A percentile compares a stretch with the other conserved stretches of the same genome.
Conservation (phyloP, 129 eudicot species). For the Chrysanthemum seticuspe region DNA sequence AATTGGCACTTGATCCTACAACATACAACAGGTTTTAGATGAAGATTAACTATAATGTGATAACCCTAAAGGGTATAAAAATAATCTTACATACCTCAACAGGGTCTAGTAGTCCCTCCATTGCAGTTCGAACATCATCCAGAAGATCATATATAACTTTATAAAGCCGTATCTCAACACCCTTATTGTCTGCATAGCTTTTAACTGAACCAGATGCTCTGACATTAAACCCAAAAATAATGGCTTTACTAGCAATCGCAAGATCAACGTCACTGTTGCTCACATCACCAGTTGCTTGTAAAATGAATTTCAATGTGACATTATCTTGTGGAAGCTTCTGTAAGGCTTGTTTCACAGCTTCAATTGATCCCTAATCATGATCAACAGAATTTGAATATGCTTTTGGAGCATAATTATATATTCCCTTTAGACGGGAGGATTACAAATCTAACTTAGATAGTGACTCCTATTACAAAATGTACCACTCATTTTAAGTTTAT, state of each 20-base stretch:
- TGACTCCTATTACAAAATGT: too few species aligned
- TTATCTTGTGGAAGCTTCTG: slow-evolving; percentile 93
- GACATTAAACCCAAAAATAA: slow-evolving; percentile 87
- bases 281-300: slow-evolving; percentile 93
- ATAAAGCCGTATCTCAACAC: slow-evolving; percentile 79
- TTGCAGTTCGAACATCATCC: slow-evolving; percentile 86
- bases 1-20: slow-evolving; percentile 82
- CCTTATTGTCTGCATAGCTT: slow-evolving; percentile 73
- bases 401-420: slow-evolving; percentile 14
- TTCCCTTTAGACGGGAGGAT: not conserved
- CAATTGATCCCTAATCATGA: slow-evolving; percentile 81
- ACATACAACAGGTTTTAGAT: slow-evolving; percentile 17
- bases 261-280: slow-evolving; percentile 91
- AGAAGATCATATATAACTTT: slow-evolving; percentile 91
- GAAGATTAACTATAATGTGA: not conserved
- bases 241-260: slow-evolving; percentile 81
- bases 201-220: slow-evolving; percentile 78
- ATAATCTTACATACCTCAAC: slow-evolving; percentile 72
- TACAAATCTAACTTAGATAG: not conserved
- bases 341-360: slow-evolving; percentile 90
- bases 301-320: slow-evolving; percentile 76
- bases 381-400: slow-evolving; percentile 15
- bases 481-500: too few species aligned
- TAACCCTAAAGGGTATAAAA: not conserved
- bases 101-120: slow-evolving; percentile 93